Conservation (phyloP, 2,329 filamentous ascomycete genomes). For the Gyromitra esculenta region DNA sequence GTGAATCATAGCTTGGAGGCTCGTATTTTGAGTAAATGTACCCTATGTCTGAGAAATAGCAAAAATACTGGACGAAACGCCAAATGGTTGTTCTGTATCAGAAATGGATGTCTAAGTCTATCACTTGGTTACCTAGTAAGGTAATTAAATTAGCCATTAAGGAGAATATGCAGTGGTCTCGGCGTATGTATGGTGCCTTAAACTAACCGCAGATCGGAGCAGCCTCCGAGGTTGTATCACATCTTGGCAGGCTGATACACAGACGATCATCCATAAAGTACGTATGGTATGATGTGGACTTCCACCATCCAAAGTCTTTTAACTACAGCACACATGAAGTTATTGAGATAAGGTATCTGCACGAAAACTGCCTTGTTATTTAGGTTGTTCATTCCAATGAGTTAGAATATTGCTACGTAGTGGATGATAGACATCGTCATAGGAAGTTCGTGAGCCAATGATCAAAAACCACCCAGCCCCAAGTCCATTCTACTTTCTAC, state of each 20-base stretch:
- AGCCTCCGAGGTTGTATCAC: neutral
- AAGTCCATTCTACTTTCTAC: constrained; percentile 13
- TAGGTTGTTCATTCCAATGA: neutral
- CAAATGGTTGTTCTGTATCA: too few relatives aligned
- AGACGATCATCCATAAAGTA: too few relatives aligned
- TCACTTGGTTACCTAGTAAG: too few relatives aligned
- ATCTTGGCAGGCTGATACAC: neutral
- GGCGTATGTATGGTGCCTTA: neutral
- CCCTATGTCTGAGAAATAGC: neutral
- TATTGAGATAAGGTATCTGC: neutral
- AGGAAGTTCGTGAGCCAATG: neutral
- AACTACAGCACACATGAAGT: neutral
- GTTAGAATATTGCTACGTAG: neutral
- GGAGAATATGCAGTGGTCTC: neutral
- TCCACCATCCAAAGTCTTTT: neutral
- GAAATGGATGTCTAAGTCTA: too few relatives aligned
- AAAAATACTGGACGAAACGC: too few relatives aligned
- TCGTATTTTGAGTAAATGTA: neutral
- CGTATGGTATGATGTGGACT: neutral
- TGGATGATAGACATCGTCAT: neutral
- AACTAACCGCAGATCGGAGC: neutral
- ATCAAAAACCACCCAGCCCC: neutral
- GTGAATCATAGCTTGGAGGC: neutral
- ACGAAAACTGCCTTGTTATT: neutral
- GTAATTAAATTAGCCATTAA: too few relatives aligned